Conservation (phyloP, 139 green algal species). For the Micractinium sp. region DNA sequence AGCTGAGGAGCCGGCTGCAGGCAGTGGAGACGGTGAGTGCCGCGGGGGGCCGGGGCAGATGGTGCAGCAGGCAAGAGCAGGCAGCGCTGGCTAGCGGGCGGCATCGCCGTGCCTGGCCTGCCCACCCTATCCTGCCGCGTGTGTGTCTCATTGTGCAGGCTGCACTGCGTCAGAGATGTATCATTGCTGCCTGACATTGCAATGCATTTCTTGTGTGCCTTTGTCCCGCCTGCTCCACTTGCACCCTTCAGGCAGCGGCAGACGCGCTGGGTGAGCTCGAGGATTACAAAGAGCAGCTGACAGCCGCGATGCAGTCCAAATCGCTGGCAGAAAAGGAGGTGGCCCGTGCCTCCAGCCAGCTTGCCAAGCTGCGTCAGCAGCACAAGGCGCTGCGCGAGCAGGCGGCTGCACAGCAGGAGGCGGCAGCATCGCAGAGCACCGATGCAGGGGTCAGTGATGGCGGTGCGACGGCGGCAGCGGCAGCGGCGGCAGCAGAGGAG, state of each 20-base stretch:
- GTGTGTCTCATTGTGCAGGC: neutral
- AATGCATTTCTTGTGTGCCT: neutral
- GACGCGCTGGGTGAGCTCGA: slow-evolving; percentile 52
- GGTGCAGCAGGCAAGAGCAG: neutral
- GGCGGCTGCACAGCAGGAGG: neutral
- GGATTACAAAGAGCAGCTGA: slow-evolving; percentile 48
- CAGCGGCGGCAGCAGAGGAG: neutral
- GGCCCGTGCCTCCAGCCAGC: neutral
- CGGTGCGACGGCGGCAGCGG: neutral
- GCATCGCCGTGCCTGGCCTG: neutral
- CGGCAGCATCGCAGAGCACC: neutral
- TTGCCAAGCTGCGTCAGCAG: slow-evolving; percentile 30
- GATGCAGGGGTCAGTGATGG: neutral
- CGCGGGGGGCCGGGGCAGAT: neutral
- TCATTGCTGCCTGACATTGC: neutral
- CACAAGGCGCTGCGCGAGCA: slow-evolving; percentile 9
- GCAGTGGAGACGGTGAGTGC: slow-evolving; percentile 23
- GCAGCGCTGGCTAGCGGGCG: neutral
- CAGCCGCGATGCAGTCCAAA: slow-evolving; percentile 11
- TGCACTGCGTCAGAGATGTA: neutral
- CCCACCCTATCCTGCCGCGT: too few species aligned
- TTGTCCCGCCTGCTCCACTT: neutral
- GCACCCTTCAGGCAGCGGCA: slow-evolving; percentile 35
- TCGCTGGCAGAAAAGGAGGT: slow-evolving; percentile 17
- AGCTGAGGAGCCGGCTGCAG: slow-evolving; percentile 23